Conservation (phyloP, 495 filamentous ascomycete species). For the Cercophora sp. region DNA sequence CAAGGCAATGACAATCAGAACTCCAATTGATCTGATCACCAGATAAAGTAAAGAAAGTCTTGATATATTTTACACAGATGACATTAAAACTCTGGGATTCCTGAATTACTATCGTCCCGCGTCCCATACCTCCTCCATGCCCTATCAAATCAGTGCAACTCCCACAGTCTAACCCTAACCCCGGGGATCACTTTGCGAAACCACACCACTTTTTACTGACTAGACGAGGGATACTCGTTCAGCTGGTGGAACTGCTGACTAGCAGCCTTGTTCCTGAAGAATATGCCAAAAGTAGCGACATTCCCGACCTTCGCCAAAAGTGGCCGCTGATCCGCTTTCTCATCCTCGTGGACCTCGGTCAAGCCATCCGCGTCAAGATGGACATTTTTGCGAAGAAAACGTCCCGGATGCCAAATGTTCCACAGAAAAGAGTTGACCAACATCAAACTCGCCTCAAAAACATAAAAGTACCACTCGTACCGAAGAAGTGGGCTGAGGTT, state of each 20-base stretch:
- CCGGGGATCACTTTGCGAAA: too few species aligned
- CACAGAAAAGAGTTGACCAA: constrained; percentile 30
- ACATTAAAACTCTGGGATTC: too few species aligned
- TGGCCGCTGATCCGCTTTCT: constrained; percentile 18
- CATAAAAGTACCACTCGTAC: constrained; percentile 32
- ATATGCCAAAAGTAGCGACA: constrained; percentile 27
- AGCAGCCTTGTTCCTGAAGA: constrained; percentile 18
- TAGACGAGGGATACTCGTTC: background rate
- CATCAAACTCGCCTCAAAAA: constrained; percentile 35
- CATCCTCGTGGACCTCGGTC: constrained; percentile 18
- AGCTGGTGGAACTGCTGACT: constrained; percentile 13
- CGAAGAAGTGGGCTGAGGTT: constrained; percentile 29
- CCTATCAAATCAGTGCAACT: too few species aligned
- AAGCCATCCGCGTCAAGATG: constrained; percentile 27
- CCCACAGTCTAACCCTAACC: too few species aligned
- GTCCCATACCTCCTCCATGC: too few species aligned
- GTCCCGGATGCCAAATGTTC: constrained; percentile 32
- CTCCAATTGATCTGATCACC: too few species aligned
- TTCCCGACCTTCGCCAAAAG: constrained; percentile 20
- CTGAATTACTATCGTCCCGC: too few species aligned
- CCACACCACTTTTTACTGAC: too few species aligned
- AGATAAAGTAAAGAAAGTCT: too few species aligned
- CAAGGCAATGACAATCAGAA: too few species aligned
- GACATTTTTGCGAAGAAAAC: constrained; percentile 25
- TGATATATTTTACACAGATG: too few species aligned